Percentiles rank a stretch among this genome's conserved stretches.
These are phyloP conservation scores for Colletotrichum ledebouriae DNA, from an alignment of 2,329 filamentous ascomycete species.

Conservation along the genomic window DNA sequence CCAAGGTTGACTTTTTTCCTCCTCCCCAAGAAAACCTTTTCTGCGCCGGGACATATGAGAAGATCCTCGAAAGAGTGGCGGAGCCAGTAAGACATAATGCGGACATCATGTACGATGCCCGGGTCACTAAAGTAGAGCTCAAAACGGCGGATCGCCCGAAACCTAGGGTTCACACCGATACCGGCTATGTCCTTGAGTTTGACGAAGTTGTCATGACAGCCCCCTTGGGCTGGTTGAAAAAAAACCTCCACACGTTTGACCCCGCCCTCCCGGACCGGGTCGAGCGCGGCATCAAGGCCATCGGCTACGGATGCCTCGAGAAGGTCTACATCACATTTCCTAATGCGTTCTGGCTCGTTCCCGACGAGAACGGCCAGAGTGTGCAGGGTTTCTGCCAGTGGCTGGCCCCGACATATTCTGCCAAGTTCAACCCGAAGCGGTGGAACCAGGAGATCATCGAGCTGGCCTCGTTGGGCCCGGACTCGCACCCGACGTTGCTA, in stretches of 20 bases:
- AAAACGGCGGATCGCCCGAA: conserved; percentile 47
- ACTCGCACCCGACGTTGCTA: conserved; percentile 83
- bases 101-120: conserved; percentile 64
- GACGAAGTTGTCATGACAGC: conserved; percentile 78
- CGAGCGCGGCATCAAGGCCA: conserved; percentile 71
- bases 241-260: conserved; percentile 68
- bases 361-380: conserved; percentile 55
- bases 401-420: conserved; percentile 77
- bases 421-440: conserved; percentile 68
- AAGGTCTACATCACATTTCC: conserved; percentile 81
- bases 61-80: conserved; percentile 70
- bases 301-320: conserved; percentile 79
- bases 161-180: conserved; percentile 60
- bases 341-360: conserved; percentile 76
- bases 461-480: conserved; percentile 74
- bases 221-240: conserved; percentile 78
- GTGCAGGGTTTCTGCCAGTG: conserved; percentile 81
- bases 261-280: conserved; percentile 70
- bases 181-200: conserved; percentile 64
- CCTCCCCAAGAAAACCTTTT: conserved; percentile 67
- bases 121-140: conserved; percentile 59
- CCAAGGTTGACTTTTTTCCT: conserved; percentile 15
- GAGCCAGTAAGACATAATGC: conserved; percentile 68
- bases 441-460: conserved; percentile 87
- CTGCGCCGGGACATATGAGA: conserved; percentile 70